Evolutionary conservation across 1,284 basidiomycete species (phyloP), one percentile per base, ranked within the genome.

Genomic region (Abortiporus biennis): DNA sequence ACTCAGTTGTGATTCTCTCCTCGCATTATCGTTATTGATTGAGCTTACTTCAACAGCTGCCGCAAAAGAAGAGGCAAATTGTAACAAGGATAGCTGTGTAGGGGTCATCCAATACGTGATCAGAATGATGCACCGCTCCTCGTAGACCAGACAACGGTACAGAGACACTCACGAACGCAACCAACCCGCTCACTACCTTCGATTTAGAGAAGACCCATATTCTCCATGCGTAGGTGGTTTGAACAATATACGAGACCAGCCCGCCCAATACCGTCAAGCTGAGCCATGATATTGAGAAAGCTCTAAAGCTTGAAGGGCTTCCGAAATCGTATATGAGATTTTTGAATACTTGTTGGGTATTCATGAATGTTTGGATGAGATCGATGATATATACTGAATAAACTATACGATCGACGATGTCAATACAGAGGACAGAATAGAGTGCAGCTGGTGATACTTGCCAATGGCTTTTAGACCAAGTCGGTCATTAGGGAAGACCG

Each of bases 221-320:
- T 4, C 53, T 36, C 44, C 53, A 47, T 16, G 47, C 45, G 24
- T 48, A 56, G 37, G 42, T 53, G 6, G 38, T n/a, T 31, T 54
- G 53, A 9, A 54, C 52, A 22, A 38, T 46, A 8, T 29, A 38
- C 8, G 52, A 47, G 13, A 52, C 36, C 2, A 56, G 13, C 3
- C 39, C 46, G 27, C 45, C 47, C 45, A 56, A 47, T 22, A 56
- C 38, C 6, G 49, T 43, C 23, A 50, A 44, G 42, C 49, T 49
- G 42, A 56, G 47, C 54, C 54, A 56, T 1, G 40, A 36, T 30
- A 45, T 46, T 38, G 50, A 39, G 23, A 49, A 47, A 3, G 38
- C 20, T 34, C 37, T 29, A 8, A 54, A 29, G 21, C 36, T 33
- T 3, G 20, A 27, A 3, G 38, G 17, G 38, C 47, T 30, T 6